Conservation (phyloP, 192 early-diverging fungal genomes). For the Coemansia sp. region DNA sequence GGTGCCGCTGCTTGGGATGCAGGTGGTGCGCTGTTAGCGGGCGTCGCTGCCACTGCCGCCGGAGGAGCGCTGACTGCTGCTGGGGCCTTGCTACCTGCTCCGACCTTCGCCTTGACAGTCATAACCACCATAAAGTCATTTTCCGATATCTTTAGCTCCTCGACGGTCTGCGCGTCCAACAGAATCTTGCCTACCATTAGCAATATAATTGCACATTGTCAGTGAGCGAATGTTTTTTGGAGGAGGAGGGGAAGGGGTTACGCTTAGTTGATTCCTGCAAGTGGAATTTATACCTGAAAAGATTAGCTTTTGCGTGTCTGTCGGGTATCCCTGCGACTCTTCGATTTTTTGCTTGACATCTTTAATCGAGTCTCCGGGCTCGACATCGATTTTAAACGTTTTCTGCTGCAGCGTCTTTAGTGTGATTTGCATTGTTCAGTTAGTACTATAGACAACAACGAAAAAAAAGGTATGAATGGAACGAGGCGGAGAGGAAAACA, state of each 20-base stretch:
- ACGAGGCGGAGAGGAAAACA: background rate
- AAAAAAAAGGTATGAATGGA: background rate
- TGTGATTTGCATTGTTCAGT: constrained; percentile 71
- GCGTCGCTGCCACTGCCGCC: constrained; percentile 30
- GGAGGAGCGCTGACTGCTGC: constrained; percentile 20
- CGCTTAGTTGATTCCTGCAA: no score
- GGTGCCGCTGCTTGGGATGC: constrained; percentile 45
- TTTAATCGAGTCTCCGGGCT: constrained; percentile 66
- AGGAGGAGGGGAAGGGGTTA: no score
- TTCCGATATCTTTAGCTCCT: constrained; percentile 78
- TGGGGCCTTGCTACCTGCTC: no score
- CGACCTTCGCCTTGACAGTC: constrained; percentile 73
- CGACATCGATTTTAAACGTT: constrained; percentile 79
- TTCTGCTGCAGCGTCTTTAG: constrained; percentile 93
- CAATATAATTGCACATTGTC: background rate
- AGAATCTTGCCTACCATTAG: constrained; percentile 77
- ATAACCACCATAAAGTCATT: constrained; percentile 97
- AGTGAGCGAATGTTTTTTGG: background rate
- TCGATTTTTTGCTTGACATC: constrained; percentile 82
- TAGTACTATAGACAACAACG: background rate
- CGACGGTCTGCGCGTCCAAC: constrained; percentile 72
- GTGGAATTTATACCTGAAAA: constrained; percentile 60
- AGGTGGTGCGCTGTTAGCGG: constrained; percentile 37
- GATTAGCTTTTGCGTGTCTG: constrained; percentile 84
- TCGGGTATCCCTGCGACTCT: constrained; percentile 68